phyloP scores from a whole-genome alignment of 139 green algal species.

The Picochlorum sp. region DNA sequence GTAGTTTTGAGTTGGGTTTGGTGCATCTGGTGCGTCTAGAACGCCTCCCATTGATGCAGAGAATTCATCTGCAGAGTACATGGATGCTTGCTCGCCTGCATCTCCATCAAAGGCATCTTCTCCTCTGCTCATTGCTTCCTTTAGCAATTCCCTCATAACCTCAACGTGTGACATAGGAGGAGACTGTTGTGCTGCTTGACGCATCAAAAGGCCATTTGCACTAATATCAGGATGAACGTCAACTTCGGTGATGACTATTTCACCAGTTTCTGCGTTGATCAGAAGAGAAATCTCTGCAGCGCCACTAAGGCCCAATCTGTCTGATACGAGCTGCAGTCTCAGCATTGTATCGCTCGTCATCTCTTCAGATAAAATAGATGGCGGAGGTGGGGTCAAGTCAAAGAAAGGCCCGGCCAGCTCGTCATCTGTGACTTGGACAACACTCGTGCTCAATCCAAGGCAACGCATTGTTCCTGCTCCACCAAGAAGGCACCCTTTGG shows the following conservation, averaged over 20 bases:
- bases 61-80: constrained; percentile 3
- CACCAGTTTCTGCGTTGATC: constrained; percentile 51
- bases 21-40: not conserved
- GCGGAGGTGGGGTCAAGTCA: not conserved
- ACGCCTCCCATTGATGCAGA: constrained; percentile 1
- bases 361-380: not conserved
- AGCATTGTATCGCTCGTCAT: not conserved
- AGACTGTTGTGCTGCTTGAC: constrained; percentile 1
- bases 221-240: constrained; percentile 24
- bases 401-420: not conserved
- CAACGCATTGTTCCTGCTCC: constrained; percentile 16
- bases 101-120: not conserved
- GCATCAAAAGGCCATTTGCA: not conserved
- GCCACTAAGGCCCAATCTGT: constrained; percentile 43
- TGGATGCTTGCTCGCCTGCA: not conserved
- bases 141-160: constrained; percentile 11
- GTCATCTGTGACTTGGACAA: not conserved
- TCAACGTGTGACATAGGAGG: constrained; percentile 1
- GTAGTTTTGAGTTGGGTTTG: constrained; percentile 3
- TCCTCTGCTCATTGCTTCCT: constrained; percentile 6
- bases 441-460: constrained; percentile 17
- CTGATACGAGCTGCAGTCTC: constrained; percentile 38
- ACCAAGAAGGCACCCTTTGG: constrained; percentile 18
- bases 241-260: constrained; percentile 60
- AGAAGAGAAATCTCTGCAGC: constrained; percentile 55